These are phyloP conservation scores for Fusarium protoensiforme DNA, from an alignment of 2,329 filamentous ascomycete genomes.

Conservation along the genomic window DNA sequence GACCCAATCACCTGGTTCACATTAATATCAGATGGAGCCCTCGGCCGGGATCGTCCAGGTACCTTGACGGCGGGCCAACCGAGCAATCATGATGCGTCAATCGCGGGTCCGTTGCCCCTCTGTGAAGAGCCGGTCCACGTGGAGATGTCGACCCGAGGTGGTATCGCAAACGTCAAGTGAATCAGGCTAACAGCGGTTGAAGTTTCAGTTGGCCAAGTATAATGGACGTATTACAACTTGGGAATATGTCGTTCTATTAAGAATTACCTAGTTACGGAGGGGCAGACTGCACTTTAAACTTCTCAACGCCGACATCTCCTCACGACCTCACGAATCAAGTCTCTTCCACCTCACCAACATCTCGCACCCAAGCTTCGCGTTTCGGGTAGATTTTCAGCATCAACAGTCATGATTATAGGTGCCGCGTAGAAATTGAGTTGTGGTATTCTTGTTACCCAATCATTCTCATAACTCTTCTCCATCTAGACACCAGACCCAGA, in stretches of 20 bases:
- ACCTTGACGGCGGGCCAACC: constrained; percentile 28
- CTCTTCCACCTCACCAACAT: neutral
- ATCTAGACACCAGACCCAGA: neutral
- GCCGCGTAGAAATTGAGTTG: neutral
- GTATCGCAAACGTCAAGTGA: constrained; percentile 4
- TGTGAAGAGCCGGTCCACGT: constrained; percentile 15
- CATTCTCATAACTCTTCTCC: neutral
- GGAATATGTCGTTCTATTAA: neutral
- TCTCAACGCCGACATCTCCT: neutral
- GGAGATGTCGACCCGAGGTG: constrained; percentile 26
- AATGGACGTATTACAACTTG: neutral
- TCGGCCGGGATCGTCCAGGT: constrained; percentile 14
- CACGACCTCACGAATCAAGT: neutral
- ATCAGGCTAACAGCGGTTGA: neutral
- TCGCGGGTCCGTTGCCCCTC: constrained; percentile 12
- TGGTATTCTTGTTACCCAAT: constrained; percentile 10
- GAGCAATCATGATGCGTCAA: constrained; percentile 32
- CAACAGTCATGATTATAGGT: neutral
- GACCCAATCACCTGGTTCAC: constrained; percentile 34
- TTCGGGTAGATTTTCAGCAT: neutral
- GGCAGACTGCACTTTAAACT: neutral
- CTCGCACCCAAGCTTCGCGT: neutral
- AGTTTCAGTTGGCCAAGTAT: neutral
- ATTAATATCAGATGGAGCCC: constrained; percentile 35
- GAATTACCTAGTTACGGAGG: neutral